Percentiles rank a stretch among this genome's conserved stretches.
phyloP scores from a whole-genome alignment of 495 filamentous ascomycete species.

The Penicillium subrubescens region DNA sequence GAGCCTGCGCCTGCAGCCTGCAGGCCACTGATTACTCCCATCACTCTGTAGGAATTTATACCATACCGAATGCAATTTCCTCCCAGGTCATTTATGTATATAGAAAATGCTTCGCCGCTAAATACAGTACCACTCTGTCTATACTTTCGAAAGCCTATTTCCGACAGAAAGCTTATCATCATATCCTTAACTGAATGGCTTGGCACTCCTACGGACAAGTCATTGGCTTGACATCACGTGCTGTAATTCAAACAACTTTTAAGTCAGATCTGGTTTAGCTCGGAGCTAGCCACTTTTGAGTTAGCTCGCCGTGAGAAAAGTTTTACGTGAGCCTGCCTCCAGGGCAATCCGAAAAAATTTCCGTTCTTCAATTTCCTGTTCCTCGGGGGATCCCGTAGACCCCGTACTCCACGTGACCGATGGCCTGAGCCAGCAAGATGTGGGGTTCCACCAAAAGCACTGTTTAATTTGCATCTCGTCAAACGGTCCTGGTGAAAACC shows the following conservation, averaged over 20 bases:
- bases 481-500: not conserved
- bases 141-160: not conserved
- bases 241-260: not conserved
- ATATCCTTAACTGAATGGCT: not conserved
- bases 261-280: not conserved
- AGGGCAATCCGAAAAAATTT: not conserved
- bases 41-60: not conserved
- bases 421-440: not conserved
- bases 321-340: not conserved
- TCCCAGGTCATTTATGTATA: not conserved
- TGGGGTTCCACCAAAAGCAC: not conserved
- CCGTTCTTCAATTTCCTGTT: not conserved
- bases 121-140: not conserved
- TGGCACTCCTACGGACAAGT: not conserved
- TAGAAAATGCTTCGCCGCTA: not conserved
- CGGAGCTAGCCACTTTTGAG: not conserved
- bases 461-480: not conserved
- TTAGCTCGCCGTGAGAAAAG: not conserved
- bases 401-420: not conserved
- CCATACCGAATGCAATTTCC: not conserved
- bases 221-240: not conserved
- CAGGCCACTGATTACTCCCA: not conserved
- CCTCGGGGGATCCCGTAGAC: not conserved
- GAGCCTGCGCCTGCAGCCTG: constrained; percentile 4
- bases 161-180: not conserved